A percentile compares a stretch with the other conserved stretches of the same genome.
Evolutionary conservation across 257 asterid species (phyloP).

Genomic region (Solanum bulbocastanum): DNA sequence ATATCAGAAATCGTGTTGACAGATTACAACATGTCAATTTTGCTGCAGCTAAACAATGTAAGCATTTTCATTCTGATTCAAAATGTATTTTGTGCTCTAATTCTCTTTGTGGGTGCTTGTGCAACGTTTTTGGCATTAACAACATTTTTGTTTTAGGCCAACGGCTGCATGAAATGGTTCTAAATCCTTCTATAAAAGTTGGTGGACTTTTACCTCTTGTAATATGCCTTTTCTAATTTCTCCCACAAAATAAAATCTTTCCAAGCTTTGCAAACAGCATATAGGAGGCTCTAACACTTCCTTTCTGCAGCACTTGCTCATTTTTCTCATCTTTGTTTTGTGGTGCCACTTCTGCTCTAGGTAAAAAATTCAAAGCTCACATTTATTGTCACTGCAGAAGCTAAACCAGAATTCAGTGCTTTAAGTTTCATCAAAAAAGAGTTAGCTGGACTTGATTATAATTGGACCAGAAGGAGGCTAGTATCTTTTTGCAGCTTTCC

Average conservation of each 20-base stretch:
- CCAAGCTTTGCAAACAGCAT: background rate
- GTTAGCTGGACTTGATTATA: slow-evolving; percentile 55
- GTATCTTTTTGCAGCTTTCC: background rate
- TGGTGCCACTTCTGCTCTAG: slow-evolving; percentile 20
- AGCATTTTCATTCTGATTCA: background rate
- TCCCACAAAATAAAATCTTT: background rate
- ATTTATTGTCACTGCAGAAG: slow-evolving; percentile 77
- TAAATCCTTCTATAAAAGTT: slow-evolving; percentile 57
- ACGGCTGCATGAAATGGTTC: slow-evolving; percentile 72
- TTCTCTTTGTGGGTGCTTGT: background rate
- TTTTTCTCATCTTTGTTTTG: background rate
- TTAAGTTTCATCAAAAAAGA: slow-evolving; percentile 33
- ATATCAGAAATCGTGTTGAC: slow-evolving; percentile 71
- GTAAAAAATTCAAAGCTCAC: slow-evolving; percentile 53
- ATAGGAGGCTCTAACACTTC: background rate
- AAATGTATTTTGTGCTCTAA: background rate
- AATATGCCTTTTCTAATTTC: slow-evolving; percentile 10
- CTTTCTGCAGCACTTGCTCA: background rate
- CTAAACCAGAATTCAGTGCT: slow-evolving; percentile 47
- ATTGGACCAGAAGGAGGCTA: slow-evolving; percentile 99
- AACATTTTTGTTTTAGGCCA: slow-evolving; percentile 43
- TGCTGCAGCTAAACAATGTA: slow-evolving; percentile 91
- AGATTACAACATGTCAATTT: slow-evolving; percentile 74
- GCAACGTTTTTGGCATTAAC: background rate
- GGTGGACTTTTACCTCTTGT: slow-evolving; percentile 54